Evolutionary conservation across 2,329 filamentous ascomycete species (phyloP).

Genomic region (Penicillium griseofulvum): DNA sequence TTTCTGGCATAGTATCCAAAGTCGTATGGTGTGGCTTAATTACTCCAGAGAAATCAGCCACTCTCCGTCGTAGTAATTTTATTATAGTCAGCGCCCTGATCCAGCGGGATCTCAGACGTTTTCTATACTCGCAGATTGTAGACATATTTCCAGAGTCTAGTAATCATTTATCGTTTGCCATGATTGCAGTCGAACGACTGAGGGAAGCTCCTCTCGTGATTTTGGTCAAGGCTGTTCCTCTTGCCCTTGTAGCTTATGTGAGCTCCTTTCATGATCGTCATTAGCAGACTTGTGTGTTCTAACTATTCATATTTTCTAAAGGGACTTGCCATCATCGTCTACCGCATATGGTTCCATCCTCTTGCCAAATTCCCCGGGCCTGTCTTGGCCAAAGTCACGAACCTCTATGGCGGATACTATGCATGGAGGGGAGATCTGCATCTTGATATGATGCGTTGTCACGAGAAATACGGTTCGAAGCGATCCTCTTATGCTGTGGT

Average conservation of each 20-base stretch:
- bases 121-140: not conserved
- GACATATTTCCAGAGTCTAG: not conserved
- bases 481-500: not conserved
- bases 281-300: not conserved
- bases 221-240: not conserved
- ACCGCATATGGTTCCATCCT: constrained; percentile 47
- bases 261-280: not conserved
- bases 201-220: not conserved
- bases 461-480: constrained; percentile 31
- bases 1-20: not conserved
- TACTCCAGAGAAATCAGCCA: not conserved
- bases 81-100: not conserved
- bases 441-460: constrained; percentile 26
- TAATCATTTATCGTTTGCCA: not conserved
- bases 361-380: constrained; percentile 65
- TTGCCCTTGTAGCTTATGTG: not conserved
- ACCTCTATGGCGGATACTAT: constrained; percentile 35
- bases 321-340: not conserved
- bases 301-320: not conserved
- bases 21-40: not conserved
- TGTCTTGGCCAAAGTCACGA: constrained; percentile 61
- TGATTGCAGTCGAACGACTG: not conserved
- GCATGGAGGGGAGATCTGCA: constrained; percentile 28
- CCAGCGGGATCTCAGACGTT: not conserved
- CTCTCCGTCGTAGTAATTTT: not conserved